Percentiles rank a stretch among this genome's conserved stretches.
Conservation (phyloP, 202 grass and related monocot genomes). For the Schoenoplectus triqueter region DNA sequence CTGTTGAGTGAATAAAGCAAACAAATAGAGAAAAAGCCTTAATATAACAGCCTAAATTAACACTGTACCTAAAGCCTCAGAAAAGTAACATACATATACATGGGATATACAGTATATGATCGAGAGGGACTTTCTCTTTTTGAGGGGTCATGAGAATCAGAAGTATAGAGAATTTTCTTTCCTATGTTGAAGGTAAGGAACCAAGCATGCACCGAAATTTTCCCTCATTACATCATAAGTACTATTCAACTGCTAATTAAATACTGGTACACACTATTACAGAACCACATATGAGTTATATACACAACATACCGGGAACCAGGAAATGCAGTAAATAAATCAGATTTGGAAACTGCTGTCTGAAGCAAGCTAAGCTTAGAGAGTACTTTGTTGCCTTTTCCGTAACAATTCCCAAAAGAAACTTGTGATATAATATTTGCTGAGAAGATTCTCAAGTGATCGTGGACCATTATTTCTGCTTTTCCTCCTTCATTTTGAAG, state of each 20-base stretch:
- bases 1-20: background rate
- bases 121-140: background rate
- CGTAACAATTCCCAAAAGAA: conserved; percentile 65
- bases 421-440: conserved; percentile 66
- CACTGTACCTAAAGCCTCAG: background rate
- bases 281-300: background rate
- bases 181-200: background rate
- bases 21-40: background rate
- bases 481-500: conserved; percentile 43
- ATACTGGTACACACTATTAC: background rate
- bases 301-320: conserved; percentile 3
- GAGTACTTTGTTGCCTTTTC: conserved; percentile 63
- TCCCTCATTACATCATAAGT: background rate
- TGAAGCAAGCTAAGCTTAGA: conserved; percentile 57
- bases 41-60: background rate
- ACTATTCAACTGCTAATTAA: background rate
- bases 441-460: conserved; percentile 55
- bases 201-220: background rate
- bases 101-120: background rate
- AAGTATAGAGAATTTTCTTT: background rate
- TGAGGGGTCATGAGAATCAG: background rate
- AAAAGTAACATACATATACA: background rate
- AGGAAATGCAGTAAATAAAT: conserved; percentile 25
- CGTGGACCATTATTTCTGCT: conserved; percentile 55
- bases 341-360: conserved; percentile 41